These are phyloP conservation scores for Apiotrichum gracile DNA, from an alignment of 1,284 basidiomycete species.

Conservation along the genomic window DNA sequence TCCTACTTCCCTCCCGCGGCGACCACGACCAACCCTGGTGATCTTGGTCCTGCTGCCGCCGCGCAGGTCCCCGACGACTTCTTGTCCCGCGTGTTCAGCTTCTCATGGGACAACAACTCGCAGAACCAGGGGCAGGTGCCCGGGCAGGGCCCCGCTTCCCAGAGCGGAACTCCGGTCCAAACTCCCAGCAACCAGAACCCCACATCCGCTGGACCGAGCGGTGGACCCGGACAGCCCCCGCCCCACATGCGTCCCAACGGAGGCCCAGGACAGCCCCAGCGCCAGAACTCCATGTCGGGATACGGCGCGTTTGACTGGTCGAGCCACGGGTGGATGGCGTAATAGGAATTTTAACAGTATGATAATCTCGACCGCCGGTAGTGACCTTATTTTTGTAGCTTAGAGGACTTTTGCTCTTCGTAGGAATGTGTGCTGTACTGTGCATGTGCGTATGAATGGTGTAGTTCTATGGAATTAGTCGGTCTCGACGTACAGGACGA, in stretches of 20 bases:
- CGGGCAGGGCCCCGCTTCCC: not conserved
- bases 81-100: conserved; percentile 40
- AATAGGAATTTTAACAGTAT: not conserved
- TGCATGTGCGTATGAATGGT: conserved; percentile 3
- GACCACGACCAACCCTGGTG: not conserved
- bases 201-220: not conserved
- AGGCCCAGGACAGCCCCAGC: conserved; percentile 1
- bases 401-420: not conserved
- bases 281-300: conserved; percentile 17
- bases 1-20: conserved; percentile 31
- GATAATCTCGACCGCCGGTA: not conserved
- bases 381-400: not conserved
- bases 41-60: conserved; percentile 12
- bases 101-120: conserved; percentile 35
- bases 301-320: conserved; percentile 22
- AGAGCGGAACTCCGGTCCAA: not conserved
- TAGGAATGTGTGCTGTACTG: not conserved
- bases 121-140: not conserved
- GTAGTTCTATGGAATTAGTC: not conserved
- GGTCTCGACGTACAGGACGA: conserved; percentile 54
- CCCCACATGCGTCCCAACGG: not conserved
- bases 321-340: conserved; percentile 33
- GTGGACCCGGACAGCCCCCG: not conserved
- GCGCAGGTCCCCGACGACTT: conserved; percentile 41
- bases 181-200: not conserved